These are phyloP conservation scores for Ganoderma lingzhi DNA, from an alignment of 1,284 basidiomycete genomes.

Conservation along the genomic window DNA sequence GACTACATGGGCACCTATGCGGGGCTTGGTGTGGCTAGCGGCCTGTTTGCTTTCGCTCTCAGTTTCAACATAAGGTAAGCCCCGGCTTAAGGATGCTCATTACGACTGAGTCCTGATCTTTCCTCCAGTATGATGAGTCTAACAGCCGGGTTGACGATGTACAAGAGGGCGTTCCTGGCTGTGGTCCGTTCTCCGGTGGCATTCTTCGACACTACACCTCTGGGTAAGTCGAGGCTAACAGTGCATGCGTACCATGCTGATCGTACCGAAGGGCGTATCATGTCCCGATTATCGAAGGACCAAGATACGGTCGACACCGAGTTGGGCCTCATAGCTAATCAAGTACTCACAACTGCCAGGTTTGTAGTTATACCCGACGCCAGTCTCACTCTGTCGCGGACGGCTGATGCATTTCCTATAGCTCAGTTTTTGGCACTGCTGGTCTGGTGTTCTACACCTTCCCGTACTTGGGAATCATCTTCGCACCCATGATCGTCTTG, in stretches of 20 bases:
- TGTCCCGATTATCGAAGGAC: constrained; percentile 70
- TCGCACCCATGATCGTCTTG: constrained; percentile 57
- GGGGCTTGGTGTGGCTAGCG: constrained; percentile 63
- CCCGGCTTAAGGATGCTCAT: constrained; percentile 3
- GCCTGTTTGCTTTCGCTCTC: constrained; percentile 62
- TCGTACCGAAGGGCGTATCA: constrained; percentile 56
- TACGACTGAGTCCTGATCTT: constrained; percentile 6
- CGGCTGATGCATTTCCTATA: not conserved
- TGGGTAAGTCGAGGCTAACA: constrained; percentile 52
- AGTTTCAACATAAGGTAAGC: constrained; percentile 62
- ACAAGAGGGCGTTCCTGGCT: constrained; percentile 60
- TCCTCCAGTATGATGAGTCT: constrained; percentile 61
- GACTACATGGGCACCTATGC: constrained; percentile 80
- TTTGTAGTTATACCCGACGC: constrained; percentile 12
- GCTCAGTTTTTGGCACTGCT: constrained; percentile 59
- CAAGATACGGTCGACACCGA: constrained; percentile 65
- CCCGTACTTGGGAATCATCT: constrained; percentile 68
- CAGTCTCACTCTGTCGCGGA: not conserved
- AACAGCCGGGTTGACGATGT: constrained; percentile 67
- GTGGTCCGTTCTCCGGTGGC: constrained; percentile 75
- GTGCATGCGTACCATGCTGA: constrained; percentile 23
- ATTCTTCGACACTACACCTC: constrained; percentile 87
- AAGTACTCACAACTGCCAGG: constrained; percentile 54
- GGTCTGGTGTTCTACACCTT: constrained; percentile 70
- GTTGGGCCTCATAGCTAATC: constrained; percentile 48